These are phyloP conservation scores for Carpinus fangiana DNA, from an alignment of 306 rosid genomes.

Conservation along the genomic window DNA sequence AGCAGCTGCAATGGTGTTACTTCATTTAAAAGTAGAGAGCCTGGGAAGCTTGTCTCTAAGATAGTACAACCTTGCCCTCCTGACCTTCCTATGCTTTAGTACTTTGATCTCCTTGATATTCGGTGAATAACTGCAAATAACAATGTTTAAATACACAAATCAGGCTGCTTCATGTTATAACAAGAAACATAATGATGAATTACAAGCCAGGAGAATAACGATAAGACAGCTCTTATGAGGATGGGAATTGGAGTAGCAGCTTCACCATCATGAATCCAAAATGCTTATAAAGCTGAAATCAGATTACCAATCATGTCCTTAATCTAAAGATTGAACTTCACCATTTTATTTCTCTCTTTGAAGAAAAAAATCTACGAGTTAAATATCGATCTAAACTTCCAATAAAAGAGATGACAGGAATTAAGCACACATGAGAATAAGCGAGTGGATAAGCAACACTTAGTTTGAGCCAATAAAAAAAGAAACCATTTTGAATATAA, in stretches of 20 bases:
- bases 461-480: too few species aligned
- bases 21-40: slow-evolving; percentile 89
- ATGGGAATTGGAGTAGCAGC: neutral
- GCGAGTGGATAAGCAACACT: too few species aligned
- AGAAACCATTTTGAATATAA: too few species aligned
- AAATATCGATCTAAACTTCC: too few species aligned
- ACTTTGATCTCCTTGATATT: slow-evolving; percentile 87
- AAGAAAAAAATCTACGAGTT: too few species aligned
- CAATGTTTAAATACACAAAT: slow-evolving; percentile 16
- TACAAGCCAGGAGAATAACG: neutral
- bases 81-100: slow-evolving; percentile 76
- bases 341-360: neutral
- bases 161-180: neutral
- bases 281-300: neutral
- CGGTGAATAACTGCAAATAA: slow-evolving; percentile 77
- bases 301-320: neutral
- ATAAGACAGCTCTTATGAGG: neutral
- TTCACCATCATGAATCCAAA: neutral
- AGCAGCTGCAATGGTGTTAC: neutral
- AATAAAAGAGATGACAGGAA: too few species aligned
- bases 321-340: neutral
- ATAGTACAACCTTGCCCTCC: slow-evolving; percentile 89
- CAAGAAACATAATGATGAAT: neutral
- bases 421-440: too few species aligned
- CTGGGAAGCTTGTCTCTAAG: slow-evolving; percentile 95